Base-by-base conservation (phyloP, 2,329 filamentous ascomycete genomes). In the Onygenales sp. region DNA sequence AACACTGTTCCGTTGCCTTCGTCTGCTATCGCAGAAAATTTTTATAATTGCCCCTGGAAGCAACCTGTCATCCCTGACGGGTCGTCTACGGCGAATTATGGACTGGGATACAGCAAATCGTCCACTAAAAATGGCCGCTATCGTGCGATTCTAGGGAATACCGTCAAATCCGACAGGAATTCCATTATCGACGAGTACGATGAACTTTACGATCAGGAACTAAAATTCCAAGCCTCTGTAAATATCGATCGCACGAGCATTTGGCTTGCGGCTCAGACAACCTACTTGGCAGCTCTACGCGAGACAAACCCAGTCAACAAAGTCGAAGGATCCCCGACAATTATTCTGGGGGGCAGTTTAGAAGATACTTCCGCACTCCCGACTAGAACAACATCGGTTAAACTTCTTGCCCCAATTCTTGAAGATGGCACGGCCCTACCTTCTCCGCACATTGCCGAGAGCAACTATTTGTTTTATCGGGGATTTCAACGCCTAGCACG, bases 21-120 rank as follows among this genome's bases (percentile, higher is more conserved):
- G 0, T 95, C 92, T 1, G 88, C 89, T 33, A 90, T 86, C n/a
- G 92, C 92, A 8, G 88, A 95, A 66, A 83, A 86, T 57, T 97
- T 96, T 64, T 97, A 97, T 72, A 84, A 86, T 57, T 79, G 86
- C 32, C 90, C 91, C 2, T 96, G 90, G 85, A 78, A 76, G 58
- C 70, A 71, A 21, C 67, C 74, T 49, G 57, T 9, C n/a, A 13
- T 21, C 10, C 7, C n/a, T 17, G 31, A 34, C 3, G 13, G 8
- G 4, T 13, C 34, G 8, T 8, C 31, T 8, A n/a, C 14, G 13
- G 31, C 14, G 14, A 48, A 17, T 3, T 9, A 27, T 37, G 14
- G n/a, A n/a, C 2, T 39, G 9, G 9, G 14, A 14, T 13, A 36
- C 8, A 48, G 17, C 9, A 21, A 39, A 17, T 17, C 31, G 13